These are phyloP conservation scores for Corniculantispora saksenae DNA, from an alignment of 2,329 filamentous ascomycete species.

Conservation along the genomic window DNA sequence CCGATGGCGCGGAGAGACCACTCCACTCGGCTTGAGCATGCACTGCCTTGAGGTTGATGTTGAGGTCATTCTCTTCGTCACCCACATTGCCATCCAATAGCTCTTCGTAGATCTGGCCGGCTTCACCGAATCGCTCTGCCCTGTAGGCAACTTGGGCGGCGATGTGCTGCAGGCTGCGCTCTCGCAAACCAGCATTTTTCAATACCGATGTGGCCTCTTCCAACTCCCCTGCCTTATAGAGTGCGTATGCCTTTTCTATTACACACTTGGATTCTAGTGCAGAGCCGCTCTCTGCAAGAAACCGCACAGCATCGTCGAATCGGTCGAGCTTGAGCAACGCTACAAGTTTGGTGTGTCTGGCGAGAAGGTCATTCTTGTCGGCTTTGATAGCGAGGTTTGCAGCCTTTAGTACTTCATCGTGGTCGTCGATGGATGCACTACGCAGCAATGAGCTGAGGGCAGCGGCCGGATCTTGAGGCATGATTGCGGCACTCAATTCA, in stretches of 20 bases:
- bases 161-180: constrained; percentile 51
- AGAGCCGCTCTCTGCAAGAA: constrained; percentile 64
- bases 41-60: constrained; percentile 73
- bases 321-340: constrained; percentile 81
- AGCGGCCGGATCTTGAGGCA: constrained; percentile 49
- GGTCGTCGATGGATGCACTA: constrained; percentile 63
- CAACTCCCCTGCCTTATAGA: constrained; percentile 76
- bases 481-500: constrained; percentile 30
- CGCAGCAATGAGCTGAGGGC: constrained; percentile 57
- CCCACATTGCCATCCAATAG: constrained; percentile 51
- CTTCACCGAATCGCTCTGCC: constrained; percentile 70
- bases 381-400: constrained; percentile 63
- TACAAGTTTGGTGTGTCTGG: constrained; percentile 70
- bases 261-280: constrained; percentile 60
- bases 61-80: constrained; percentile 72
- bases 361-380: constrained; percentile 58
- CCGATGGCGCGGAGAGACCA: constrained; percentile 44
- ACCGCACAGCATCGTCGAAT: constrained; percentile 73
- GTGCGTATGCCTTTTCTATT: constrained; percentile 77
- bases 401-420: constrained; percentile 69
- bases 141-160: constrained; percentile 72
- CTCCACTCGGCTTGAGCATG: constrained; percentile 74
- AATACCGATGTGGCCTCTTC: constrained; percentile 59
- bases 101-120: constrained; percentile 62
- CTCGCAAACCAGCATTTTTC: constrained; percentile 31